A percentile compares a stretch with the other conserved stretches of the same genome.
Conservation (phyloP, 129 eudicot genomes). For the Chrysanthemum makinoi region DNA sequence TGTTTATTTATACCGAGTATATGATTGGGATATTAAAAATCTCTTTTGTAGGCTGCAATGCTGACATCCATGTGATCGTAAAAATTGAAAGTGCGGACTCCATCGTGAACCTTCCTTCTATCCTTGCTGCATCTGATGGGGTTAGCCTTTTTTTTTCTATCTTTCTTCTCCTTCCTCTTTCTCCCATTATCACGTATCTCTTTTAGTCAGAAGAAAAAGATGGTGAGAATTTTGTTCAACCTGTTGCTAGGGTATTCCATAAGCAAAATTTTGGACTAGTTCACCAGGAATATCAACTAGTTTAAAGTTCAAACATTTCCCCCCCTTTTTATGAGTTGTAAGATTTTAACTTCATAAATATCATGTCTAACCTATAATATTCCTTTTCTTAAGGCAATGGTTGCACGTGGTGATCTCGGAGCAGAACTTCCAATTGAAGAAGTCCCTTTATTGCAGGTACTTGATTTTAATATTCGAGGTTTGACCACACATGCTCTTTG, state of each 20-base stretch:
- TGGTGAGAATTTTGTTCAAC: neutral
- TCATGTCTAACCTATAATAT: conserved; percentile 13
- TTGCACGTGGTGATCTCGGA: conserved; percentile 99
- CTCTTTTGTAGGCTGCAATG: conserved; percentile 84
- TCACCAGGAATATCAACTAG: too few species aligned
- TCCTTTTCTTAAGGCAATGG: conserved; percentile 72
- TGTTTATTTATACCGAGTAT: too few species aligned
- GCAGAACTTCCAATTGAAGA: conserved; percentile 99
- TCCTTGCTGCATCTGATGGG: conserved; percentile 95
- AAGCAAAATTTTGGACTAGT: neutral
- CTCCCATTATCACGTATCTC: neutral
- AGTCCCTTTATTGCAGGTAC: conserved; percentile 93
- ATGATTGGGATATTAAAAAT: too few species aligned
- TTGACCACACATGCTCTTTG: neutral
- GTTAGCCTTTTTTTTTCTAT: conserved; percentile 39
- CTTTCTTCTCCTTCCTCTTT: neutral
- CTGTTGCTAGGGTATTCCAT: neutral
- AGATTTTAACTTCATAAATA: neutral
- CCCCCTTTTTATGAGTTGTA: neutral
- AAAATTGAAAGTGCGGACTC: conserved; percentile 99
- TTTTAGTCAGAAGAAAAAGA: neutral
- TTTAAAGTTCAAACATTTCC: too few species aligned
- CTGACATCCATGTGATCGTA: conserved; percentile 82
- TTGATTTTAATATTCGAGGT: neutral
- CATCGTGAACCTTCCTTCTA: conserved; percentile 84